Evolutionary conservation across 2,329 filamentous ascomycete genomes (phyloP).

Genomic region (Penicillium oxalicum): DNA sequence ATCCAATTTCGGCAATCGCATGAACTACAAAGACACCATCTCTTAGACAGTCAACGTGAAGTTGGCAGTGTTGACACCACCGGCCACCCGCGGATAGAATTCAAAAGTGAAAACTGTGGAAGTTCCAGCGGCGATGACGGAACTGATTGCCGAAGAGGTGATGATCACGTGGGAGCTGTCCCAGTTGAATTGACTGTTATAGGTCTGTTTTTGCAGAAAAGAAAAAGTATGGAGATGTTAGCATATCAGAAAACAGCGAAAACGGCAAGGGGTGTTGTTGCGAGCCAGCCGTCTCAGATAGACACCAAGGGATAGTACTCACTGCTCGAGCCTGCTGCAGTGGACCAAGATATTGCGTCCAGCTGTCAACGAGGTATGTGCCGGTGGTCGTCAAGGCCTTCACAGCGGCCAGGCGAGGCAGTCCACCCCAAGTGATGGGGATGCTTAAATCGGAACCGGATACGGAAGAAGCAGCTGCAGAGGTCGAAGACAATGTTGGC

Average conservation of each 20-base stretch:
- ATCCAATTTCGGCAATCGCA: too few relatives aligned
- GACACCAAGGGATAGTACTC: slow-evolving; percentile 3
- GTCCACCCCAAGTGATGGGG: slow-evolving; percentile 49
- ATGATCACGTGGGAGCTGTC: slow-evolving; percentile 45
- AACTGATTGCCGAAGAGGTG: slow-evolving; percentile 41
- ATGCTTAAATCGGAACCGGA: slow-evolving; percentile 42
- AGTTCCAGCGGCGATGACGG: slow-evolving; percentile 43
- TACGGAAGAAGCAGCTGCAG: slow-evolving; percentile 27
- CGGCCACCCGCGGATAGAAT: slow-evolving; percentile 47
- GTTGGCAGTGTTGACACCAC: slow-evolving; percentile 43
- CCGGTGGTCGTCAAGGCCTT: slow-evolving; percentile 47
- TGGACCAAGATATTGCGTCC: slow-evolving; percentile 49
- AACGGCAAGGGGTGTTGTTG: too few relatives aligned
- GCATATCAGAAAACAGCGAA: too few relatives aligned
- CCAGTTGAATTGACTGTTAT: slow-evolving; percentile 48
- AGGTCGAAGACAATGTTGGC: slow-evolving; percentile 31
- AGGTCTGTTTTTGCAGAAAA: slow-evolving; percentile 37
- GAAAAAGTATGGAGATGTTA: too few relatives aligned
- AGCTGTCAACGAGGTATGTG: slow-evolving; percentile 50
- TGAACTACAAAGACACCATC: not conserved
- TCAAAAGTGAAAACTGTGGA: slow-evolving; percentile 49
- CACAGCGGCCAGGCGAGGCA: slow-evolving; percentile 47
- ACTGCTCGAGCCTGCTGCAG: slow-evolving; percentile 46
- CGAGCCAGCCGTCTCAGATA: too few relatives aligned
- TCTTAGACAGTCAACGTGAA: slow-evolving; percentile 43